These are phyloP conservation scores for Cubamyces sp. DNA, from an alignment of 768 basidiomycete genomes.

Conservation along the genomic window DNA sequence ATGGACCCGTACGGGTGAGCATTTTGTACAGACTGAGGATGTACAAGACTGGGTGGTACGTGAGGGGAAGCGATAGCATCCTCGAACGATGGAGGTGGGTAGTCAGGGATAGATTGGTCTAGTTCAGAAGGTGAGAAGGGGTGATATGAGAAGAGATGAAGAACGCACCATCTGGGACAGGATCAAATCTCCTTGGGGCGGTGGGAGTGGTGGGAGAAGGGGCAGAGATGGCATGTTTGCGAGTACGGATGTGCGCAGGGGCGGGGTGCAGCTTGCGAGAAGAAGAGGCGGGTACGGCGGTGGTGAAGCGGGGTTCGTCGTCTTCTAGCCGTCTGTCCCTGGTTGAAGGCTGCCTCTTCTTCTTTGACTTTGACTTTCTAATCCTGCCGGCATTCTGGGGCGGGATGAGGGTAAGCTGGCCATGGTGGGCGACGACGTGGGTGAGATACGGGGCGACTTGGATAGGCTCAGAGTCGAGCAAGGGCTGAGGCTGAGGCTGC, in stretches of 20 bases:
- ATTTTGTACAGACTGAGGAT: slow-evolving; percentile 1
- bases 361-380: slow-evolving; percentile 47
- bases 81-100: slow-evolving; percentile 77
- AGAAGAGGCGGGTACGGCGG: slow-evolving; percentile 25
- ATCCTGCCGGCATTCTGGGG: slow-evolving; percentile 55
- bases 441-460: slow-evolving; percentile 58
- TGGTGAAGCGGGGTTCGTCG: slow-evolving; percentile 36
- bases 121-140: neutral
- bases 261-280: slow-evolving; percentile 26
- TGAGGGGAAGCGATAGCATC: slow-evolving; percentile 51
- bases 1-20: neutral
- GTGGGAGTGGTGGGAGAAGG: slow-evolving; percentile 11
- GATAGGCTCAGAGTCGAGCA: slow-evolving; percentile 30
- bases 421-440: slow-evolving; percentile 57
- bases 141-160: neutral
- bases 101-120: slow-evolving; percentile 50
- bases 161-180: slow-evolving; percentile 22
- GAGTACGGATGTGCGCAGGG: slow-evolving; percentile 19
- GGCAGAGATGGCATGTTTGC: slow-evolving; percentile 25
- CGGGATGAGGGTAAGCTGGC: slow-evolving; percentile 51
- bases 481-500: slow-evolving; percentile 19
- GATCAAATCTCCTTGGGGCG: slow-evolving; percentile 7
- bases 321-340: slow-evolving; percentile 40
- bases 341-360: slow-evolving; percentile 23
- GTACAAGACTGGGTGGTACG: slow-evolving; percentile 25